Evolutionary conservation across 345 rosid species (phyloP), one percentile per base, ranked within the genome.

Genomic region (Euclidium syriacum): DNA sequence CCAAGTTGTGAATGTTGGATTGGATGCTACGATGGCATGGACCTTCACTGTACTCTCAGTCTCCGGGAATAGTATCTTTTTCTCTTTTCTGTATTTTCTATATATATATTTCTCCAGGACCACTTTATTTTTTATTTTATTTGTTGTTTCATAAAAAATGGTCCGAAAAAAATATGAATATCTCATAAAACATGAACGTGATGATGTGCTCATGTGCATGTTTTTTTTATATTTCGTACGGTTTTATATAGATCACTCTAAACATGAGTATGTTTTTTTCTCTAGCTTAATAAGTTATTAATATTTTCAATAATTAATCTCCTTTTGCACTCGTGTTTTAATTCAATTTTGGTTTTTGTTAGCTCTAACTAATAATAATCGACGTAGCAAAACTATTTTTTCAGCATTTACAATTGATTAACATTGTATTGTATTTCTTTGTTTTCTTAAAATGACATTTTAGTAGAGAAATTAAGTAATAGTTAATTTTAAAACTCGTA

Each of bases 11-110:
- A 22, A 23, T 48, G 58, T 44, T 46, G 64, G 52, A 25, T 44
- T 46, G 64, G 52, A 25, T 58, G 49, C 36, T 66, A 52, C n/a
- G 49, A 59, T 52, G 73, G 62, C 55, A 60, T 59, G 61, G 67
- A 60, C 61, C 62, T 59, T 38, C 55, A 42, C 47, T 42, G 61
- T 51, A 42, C 47, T 60, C 32, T 33, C 67, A 51, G 67, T 52
- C 54, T 43, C 67, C 32, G 33, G 34, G 62, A 52, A 69, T 69
- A 53, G 56, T 48, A 61, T 61, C 68, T 52, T 33, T 60, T 41
- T 68, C 33, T 23, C 42, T 52, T 51, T 10, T 39, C 27, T 41
- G n/a, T n/a, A n/a, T 3, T 38, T 10, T 67, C 22, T 30, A 30
- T 50, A n/a, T n/a, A n/a, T 49, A 6, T 24, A 50, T 12, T 43